A percentile compares a stretch with the other conserved stretches of the same genome.
phyloP scores from a whole-genome alignment of 2,329 filamentous ascomycete species.

The Beauveria varroae region DNA sequence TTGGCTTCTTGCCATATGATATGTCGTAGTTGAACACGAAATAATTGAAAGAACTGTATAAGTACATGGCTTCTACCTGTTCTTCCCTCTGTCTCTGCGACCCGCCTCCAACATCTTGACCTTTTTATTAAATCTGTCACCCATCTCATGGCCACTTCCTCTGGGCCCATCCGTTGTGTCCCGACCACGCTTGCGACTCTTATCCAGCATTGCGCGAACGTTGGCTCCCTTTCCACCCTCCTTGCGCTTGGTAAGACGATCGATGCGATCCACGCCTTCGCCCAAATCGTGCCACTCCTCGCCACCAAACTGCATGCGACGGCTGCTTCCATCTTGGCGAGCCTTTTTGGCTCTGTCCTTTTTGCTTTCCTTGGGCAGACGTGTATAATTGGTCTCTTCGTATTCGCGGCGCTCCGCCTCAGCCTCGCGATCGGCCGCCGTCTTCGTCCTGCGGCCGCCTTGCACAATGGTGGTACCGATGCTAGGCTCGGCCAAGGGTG shows the following conservation, averaged over 20 bases:
- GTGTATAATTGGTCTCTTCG: slow-evolving; percentile 87
- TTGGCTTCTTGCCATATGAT: not conserved
- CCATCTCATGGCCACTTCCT: slow-evolving; percentile 59
- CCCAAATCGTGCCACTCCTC: slow-evolving; percentile 89
- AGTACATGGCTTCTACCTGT: slow-evolving; percentile 22
- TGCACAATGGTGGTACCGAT: slow-evolving; percentile 84
- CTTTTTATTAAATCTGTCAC: slow-evolving; percentile 67
- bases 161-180: slow-evolving; percentile 63
- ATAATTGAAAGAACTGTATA: not conserved
- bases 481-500: slow-evolving; percentile 77
- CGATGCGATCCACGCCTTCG: slow-evolving; percentile 80
- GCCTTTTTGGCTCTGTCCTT: slow-evolving; percentile 67
- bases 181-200: slow-evolving; percentile 72
- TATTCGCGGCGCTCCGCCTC: slow-evolving; percentile 78
- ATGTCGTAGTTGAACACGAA: not conserved
- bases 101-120: slow-evolving; percentile 48
- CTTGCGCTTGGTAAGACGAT: slow-evolving; percentile 68
- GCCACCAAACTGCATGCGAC: slow-evolving; percentile 68
- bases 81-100: slow-evolving; percentile 36
- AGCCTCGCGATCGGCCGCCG: slow-evolving; percentile 63
- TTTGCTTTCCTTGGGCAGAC: slow-evolving; percentile 79
- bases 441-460: slow-evolving; percentile 73
- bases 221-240: slow-evolving; percentile 45
- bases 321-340: slow-evolving; percentile 40
- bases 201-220: slow-evolving; percentile 61